Base-by-base conservation (phyloP, 2,329 filamentous ascomycete genomes). In the Zymoseptoria ardabiliae region DNA sequence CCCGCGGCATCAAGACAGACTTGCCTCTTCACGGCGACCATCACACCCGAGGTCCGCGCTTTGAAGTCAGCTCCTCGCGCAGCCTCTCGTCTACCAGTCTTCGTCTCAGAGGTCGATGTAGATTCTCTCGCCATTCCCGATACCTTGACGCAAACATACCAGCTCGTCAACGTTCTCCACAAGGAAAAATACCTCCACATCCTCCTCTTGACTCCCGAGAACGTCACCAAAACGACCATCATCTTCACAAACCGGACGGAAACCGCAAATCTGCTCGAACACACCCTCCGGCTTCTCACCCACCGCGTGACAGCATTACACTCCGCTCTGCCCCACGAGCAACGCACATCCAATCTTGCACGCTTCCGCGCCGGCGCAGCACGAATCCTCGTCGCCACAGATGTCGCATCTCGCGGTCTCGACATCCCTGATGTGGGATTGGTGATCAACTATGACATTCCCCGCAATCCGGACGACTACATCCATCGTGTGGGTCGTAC, bases 401-500 rank as follows among this genome's bases (percentile, higher is more conserved):
- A 99, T 72, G 92, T 99, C 13, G 94, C 94, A 0, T 90, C 91
- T 20, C 85, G 94, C 73, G 94, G 94, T 81, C 83, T 99, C 3
- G 94, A 99, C 77, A 97, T 99, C 62, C 93, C 93, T 1, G 89
- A 91, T 66, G 93, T 97, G 6, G 87, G 84, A 57, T 76, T 97
- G 17, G 94, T 99, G 2, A 79, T 99, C 71, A 97, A 99, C 76
- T 99, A 92, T 75, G 94, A 99, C 72, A 85, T 99, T 0, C 94
- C 94, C 0, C 86, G 93, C n/a, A 91, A 97, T 71, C 91, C 93
- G 2, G 92, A 97, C 73, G 93, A 97, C 75, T 99, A 99, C 74
- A 94, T 99, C 65, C 94, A 99, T 77, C 86, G 94, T 11, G 93
- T 97, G 55, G 94, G 94, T 73, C 88, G 94, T 76, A 99, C 94